These are phyloP conservation scores for Cardamine chenopodiifolia DNA, from an alignment of 345 rosid species.

Conservation along the genomic window DNA sequence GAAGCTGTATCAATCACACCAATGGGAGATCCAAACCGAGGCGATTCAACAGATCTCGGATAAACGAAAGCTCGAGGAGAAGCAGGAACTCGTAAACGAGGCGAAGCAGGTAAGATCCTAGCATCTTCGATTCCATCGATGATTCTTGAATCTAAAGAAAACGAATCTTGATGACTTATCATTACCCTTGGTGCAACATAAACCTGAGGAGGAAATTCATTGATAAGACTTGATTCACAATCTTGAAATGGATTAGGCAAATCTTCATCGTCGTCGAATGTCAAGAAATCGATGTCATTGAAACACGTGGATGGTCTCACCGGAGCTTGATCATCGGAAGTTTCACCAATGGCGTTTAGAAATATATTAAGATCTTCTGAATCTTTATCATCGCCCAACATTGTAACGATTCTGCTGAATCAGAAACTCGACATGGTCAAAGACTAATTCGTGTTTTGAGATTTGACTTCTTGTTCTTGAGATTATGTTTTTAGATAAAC, in stretches of 20 bases:
- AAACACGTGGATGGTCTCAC: conserved; percentile 10
- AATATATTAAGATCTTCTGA: conserved; percentile 37
- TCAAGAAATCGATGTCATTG: conserved; percentile 3
- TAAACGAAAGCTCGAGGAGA: conserved; percentile 44
- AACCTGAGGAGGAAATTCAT: conserved; percentile 33
- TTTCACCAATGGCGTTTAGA: conserved; percentile 38
- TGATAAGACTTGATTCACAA: conserved; percentile 12
- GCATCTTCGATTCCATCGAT: conserved; percentile 37
- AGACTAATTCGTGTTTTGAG: not conserved
- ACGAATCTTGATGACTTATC: conserved; percentile 44
- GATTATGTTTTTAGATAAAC: not conserved
- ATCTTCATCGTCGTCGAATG: conserved; percentile 13
- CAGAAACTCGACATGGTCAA: conserved; percentile 8
- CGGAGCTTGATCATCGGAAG: conserved; percentile 5
- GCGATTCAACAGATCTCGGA: conserved; percentile 38
- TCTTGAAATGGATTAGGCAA: conserved; percentile 33
- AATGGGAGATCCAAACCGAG: conserved; percentile 37
- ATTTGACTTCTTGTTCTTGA: conserved; percentile 12
- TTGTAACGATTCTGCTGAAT: conserved; percentile 1
- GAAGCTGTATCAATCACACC: conserved; percentile 68
- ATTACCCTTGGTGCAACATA: conserved; percentile 42
- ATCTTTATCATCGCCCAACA: conserved; percentile 32
- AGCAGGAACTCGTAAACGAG: conserved; percentile 39
- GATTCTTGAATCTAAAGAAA: conserved; percentile 34
- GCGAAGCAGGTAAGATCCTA: conserved; percentile 29